Percentiles rank a stretch among this genome's conserved stretches.
Conservation (phyloP, 108 stramenopile species). For the Stephanodiscus minutulus region DNA sequence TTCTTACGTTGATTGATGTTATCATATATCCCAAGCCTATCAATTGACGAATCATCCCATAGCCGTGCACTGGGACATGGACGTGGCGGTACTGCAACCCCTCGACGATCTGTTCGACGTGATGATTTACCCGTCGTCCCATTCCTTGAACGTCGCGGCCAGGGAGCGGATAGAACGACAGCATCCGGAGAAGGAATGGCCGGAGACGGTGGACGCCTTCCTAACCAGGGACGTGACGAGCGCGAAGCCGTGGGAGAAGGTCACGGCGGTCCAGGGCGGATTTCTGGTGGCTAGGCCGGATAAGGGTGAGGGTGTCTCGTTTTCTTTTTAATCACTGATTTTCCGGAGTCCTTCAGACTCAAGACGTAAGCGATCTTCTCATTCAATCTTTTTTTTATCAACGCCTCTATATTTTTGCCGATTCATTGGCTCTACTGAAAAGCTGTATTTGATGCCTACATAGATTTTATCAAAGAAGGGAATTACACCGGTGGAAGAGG, state of each 20-base stretch:
- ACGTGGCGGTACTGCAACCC: slow-evolving; percentile 61
- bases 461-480: slow-evolving; percentile 54
- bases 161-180: slow-evolving; percentile 46
- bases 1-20: not conserved
- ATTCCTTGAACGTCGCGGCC: slow-evolving; percentile 26
- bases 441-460: slow-evolving; percentile 50
- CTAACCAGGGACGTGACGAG: slow-evolving; percentile 60
- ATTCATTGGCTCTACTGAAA: no score
- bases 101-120: slow-evolving; percentile 71
- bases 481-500: slow-evolving; percentile 49
- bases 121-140: slow-evolving; percentile 51
- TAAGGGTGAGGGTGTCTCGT: slow-evolving; percentile 10
- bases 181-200: slow-evolving; percentile 38
- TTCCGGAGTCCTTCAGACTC: no score
- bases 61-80: slow-evolving; percentile 72
- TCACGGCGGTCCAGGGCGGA: slow-evolving; percentile 61
- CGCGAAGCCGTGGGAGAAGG: slow-evolving; percentile 51
- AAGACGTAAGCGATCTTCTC: no score
- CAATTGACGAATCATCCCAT: slow-evolving; percentile 63
- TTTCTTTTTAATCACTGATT: no score
- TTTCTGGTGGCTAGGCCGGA: slow-evolving; percentile 55
- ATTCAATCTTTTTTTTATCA: no score
- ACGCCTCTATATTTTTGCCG: no score
- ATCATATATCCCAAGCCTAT: slow-evolving; percentile 41
- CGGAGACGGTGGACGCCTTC: slow-evolving; percentile 56